phyloP scores from a whole-genome alignment of 2,329 filamentous ascomycete species.

The Alternaria metachromatica region DNA sequence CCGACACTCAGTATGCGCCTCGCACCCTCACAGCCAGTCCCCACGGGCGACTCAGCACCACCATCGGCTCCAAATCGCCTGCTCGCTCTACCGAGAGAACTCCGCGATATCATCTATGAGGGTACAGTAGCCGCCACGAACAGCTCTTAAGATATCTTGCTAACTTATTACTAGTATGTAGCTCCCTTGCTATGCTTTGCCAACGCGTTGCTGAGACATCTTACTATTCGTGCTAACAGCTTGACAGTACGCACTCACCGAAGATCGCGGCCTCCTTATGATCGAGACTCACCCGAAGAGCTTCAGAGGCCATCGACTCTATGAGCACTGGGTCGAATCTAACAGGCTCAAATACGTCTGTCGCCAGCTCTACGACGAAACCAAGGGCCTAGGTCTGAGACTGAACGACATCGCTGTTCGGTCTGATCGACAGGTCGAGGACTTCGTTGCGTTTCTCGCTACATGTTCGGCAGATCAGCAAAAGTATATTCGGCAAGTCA shows the following conservation, averaged over 20 bases:
- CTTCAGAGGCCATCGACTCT: too few relatives aligned
- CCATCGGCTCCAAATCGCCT: background rate
- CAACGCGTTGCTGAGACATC: too few relatives aligned
- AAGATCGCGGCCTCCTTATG: rapidly evolving
- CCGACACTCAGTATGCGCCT: background rate
- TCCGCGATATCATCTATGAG: background rate
- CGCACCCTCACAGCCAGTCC: background rate
- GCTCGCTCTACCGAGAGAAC: background rate
- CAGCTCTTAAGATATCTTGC: too few relatives aligned
- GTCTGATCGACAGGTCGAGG: background rate
- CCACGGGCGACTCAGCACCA: background rate
- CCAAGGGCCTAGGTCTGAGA: background rate
- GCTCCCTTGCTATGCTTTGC: too few relatives aligned
- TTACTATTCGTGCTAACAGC: too few relatives aligned
- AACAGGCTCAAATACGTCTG: background rate
- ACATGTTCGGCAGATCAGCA: background rate
- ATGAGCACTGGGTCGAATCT: background rate
- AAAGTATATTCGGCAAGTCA: background rate
- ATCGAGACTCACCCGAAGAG: background rate
- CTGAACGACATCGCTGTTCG: background rate
- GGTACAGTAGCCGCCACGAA: too few relatives aligned
- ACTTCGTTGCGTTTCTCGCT: background rate
- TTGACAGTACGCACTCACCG: background rate
- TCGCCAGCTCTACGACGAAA: background rate
- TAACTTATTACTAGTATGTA: too few relatives aligned